Conservation (phyloP, 2,329 filamentous ascomycete genomes). For the Aspergillus sp. region DNA sequence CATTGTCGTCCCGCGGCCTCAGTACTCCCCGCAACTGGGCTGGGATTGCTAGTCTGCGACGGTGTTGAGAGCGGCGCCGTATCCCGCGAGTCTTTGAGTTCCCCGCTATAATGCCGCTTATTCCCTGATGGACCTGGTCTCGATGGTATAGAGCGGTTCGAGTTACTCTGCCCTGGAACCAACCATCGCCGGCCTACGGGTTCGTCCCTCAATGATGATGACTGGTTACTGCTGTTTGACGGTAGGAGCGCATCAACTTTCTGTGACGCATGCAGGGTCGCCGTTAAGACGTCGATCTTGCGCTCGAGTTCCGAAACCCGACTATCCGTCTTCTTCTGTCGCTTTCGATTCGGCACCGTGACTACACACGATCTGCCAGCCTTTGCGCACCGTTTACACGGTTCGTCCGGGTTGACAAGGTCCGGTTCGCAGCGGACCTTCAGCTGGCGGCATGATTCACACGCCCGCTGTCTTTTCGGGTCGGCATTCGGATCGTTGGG, state of each 20-base stretch:
- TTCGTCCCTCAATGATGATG: slow-evolving; percentile 40
- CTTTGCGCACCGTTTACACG: slow-evolving; percentile 76
- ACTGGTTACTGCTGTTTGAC: slow-evolving; percentile 13
- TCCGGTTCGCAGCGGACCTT: slow-evolving; percentile 87
- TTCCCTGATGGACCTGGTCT: slow-evolving; percentile 20
- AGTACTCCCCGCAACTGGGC: slow-evolving; percentile 22
- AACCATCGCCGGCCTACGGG: slow-evolving; percentile 35
- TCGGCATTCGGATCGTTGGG: slow-evolving; percentile 41
- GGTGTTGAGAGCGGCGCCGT: neutral
- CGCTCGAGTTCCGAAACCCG: slow-evolving; percentile 87
- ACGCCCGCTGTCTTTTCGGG: slow-evolving; percentile 68
- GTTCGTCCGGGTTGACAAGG: slow-evolving; percentile 58
- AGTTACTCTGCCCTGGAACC: slow-evolving; percentile 14
- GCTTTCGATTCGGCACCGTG: slow-evolving; percentile 72
- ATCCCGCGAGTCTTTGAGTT: slow-evolving; percentile 24
- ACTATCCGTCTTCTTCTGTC: slow-evolving; percentile 89
- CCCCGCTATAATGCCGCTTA: slow-evolving; percentile 33
- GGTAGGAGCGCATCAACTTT: slow-evolving; percentile 23
- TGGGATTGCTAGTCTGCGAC: slow-evolving; percentile 9
- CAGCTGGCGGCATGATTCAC: slow-evolving; percentile 71
- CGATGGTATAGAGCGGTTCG: slow-evolving; percentile 3
- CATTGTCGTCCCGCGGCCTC: slow-evolving; percentile 17
- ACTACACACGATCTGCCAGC: slow-evolving; percentile 75
- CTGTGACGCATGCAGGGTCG: slow-evolving; percentile 65
- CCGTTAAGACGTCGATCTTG: slow-evolving; percentile 86